Base-by-base conservation (phyloP, 352 stramenopile species). In the Globisporangium nodosum region DNA sequence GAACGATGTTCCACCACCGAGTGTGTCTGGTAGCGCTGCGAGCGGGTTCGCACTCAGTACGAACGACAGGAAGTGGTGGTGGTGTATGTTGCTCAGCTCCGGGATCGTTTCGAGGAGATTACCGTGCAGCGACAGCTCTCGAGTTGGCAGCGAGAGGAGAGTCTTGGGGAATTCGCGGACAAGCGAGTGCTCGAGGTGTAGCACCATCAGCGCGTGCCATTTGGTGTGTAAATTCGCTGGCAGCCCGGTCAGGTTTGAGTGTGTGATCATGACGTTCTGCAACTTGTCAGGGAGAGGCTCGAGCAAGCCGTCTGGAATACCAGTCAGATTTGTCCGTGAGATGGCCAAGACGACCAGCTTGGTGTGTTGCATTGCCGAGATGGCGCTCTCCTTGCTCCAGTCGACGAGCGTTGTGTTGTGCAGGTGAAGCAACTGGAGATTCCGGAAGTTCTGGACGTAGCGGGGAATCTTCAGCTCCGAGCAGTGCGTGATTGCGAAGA, bases 351-450 rank as follows among this genome's bases (percentile, higher is more conserved):
- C 39, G 37, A 21, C 18, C 24, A 61, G 15, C 0, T 51, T 15
- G 3, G 48, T 15, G 15, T 62, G 56, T n/a, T 45, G 24, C n/a
- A 37, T 27, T 4, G 47, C 5, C 8, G 56, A 51, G 3, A 56
- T 16, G 1, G 20, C 37, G n/a, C 24, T 50, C 30, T 47, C 56
- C n/a, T 45, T 50, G 20, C 16, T 37, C 56, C 56, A 63, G 40
- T 63, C 57, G 16, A 49, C 49, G 49, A 63, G 35, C 31, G 70
- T 74, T 5, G n/a, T 50, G 39, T 74, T 77, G 64, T 70, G 61
- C 15, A 74, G 48, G 12, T 73, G 48, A 13, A 77, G 13, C 11
- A 60, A 55, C 0, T 74, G n/a, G 0, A 77, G 42, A 27, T 74
- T 70, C 3, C 48, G 43, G 35, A 68, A 74, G 16, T 21, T 49